Conservation (phyloP, 345 rosid species). For the Hibiscus mutabilis region DNA sequence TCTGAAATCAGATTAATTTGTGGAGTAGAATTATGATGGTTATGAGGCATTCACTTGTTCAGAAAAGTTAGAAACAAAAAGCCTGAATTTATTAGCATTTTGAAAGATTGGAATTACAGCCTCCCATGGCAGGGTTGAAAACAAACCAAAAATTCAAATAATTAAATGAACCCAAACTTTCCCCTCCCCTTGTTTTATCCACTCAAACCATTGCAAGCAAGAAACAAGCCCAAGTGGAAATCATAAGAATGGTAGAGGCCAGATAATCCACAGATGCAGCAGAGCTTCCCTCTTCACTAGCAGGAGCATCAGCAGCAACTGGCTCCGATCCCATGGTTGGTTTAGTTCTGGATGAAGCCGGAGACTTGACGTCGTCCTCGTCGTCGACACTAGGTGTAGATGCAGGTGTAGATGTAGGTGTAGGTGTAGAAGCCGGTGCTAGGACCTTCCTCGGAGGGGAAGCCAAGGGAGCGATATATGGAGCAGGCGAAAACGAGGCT, state of each 20-base stretch:
- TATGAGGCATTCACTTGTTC: neutral
- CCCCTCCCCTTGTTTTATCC: neutral
- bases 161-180: constrained; percentile 5
- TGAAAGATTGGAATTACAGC: neutral
- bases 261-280: neutral
- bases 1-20: too few species aligned
- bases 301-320: neutral
- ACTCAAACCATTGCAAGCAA: neutral
- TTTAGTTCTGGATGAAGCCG: neutral
- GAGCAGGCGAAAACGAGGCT: neutral
- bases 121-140: neutral
- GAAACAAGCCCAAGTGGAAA: neutral
- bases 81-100: neutral
- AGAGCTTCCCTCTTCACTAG: neutral
- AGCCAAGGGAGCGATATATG: neutral
- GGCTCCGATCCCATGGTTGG: neutral
- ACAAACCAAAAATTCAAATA: neutral
- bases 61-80: neutral
- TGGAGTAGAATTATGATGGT: too few species aligned
- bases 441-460: neutral
- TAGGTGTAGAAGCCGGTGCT: neutral
- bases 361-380: neutral
- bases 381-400: too few species aligned
- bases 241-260: neutral
- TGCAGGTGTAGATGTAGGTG: too few species aligned